A percentile compares a stretch with the other conserved stretches of the same genome.
Evolutionary conservation across 768 basidiomycete genomes (phyloP).

Genomic region (Gymnopilus junonius): DNA sequence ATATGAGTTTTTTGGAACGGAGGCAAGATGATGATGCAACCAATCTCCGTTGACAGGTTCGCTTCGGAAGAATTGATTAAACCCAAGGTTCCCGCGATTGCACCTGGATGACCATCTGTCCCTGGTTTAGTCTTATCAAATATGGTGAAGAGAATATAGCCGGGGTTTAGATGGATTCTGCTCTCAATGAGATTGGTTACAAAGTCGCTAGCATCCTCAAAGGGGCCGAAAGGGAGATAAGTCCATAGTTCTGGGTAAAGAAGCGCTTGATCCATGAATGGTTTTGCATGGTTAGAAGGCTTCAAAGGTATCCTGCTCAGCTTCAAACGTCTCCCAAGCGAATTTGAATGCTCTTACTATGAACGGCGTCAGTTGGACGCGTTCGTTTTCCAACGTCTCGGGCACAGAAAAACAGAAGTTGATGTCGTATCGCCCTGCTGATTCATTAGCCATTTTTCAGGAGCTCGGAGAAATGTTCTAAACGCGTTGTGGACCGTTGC

Average conservation of each 20-base stretch:
- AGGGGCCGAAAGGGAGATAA: slow-evolving; percentile 58
- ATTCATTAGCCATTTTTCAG: not conserved
- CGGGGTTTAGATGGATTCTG: slow-evolving; percentile 39
- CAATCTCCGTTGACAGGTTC: slow-evolving; percentile 57
- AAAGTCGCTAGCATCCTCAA: slow-evolving; percentile 39
- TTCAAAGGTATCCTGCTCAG: slow-evolving; percentile 17
- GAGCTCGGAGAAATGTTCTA: too few species aligned
- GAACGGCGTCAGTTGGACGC: slow-evolving; percentile 55
- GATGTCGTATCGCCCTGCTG: slow-evolving; percentile 32
- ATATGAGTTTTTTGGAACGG: too few species aligned
- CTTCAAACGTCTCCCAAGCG: not conserved
- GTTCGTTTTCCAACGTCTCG: slow-evolving; percentile 46
- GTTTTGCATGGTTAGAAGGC: slow-evolving; percentile 49
- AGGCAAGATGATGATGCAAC: slow-evolving; percentile 56
- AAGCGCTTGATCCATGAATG: slow-evolving; percentile 38
- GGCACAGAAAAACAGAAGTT: slow-evolving; percentile 59
- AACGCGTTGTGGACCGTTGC: not conserved
- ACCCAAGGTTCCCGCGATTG: slow-evolving; percentile 58
- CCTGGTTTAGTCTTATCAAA: slow-evolving; percentile 50
- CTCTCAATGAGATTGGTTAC: slow-evolving; percentile 35
- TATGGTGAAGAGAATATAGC: slow-evolving; percentile 51
- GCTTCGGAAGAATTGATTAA: slow-evolving; percentile 47
- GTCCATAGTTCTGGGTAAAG: slow-evolving; percentile 45
- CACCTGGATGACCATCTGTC: slow-evolving; percentile 18
- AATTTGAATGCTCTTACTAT: slow-evolving; percentile 38